Evolutionary conservation across 2,329 filamentous ascomycete genomes (phyloP).

Genomic region (Monilinia polystroma): DNA sequence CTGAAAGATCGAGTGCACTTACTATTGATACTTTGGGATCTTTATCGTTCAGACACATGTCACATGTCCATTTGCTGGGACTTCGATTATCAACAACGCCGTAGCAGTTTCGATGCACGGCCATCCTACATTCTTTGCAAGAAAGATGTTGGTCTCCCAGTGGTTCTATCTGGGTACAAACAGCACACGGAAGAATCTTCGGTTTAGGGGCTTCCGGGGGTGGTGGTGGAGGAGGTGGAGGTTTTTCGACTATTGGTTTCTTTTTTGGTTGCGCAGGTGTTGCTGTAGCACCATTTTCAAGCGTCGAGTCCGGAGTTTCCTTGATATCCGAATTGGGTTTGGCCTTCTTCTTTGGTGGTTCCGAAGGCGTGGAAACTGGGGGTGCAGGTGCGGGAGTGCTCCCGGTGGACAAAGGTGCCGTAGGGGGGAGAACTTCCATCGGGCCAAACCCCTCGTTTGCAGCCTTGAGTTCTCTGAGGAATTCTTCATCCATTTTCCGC

Average conservation of each 20-base stretch:
- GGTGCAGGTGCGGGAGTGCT: constrained; percentile 33
- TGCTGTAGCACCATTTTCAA: constrained; percentile 44
- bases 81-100: constrained; percentile 69
- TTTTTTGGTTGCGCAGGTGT: constrained; percentile 44
- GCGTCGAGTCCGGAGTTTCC: constrained; percentile 48
- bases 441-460: constrained; percentile 60
- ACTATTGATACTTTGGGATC: constrained; percentile 89
- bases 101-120: constrained; percentile 90
- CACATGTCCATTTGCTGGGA: constrained; percentile 84
- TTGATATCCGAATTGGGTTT: constrained; percentile 52
- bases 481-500: constrained; percentile 86
- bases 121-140: constrained; percentile 85
- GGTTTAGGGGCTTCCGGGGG: constrained; percentile 76
- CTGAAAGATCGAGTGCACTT: constrained; percentile 43
- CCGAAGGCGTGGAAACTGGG: constrained; percentile 40
- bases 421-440: constrained; percentile 42
- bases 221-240: constrained; percentile 57
- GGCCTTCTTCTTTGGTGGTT: constrained; percentile 65
- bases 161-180: constrained; percentile 75
- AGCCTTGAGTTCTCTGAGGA: constrained; percentile 69
- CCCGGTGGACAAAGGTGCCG: constrained; percentile 29
- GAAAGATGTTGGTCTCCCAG: constrained; percentile 69
- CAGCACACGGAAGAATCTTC: constrained; percentile 75
- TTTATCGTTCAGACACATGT: constrained; percentile 93
- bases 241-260: constrained; percentile 56